Percentiles rank a stretch among this genome's conserved stretches.
Evolutionary conservation across 2,329 filamentous ascomycete species (phyloP).

Genomic region (Colletotrichum phormii): DNA sequence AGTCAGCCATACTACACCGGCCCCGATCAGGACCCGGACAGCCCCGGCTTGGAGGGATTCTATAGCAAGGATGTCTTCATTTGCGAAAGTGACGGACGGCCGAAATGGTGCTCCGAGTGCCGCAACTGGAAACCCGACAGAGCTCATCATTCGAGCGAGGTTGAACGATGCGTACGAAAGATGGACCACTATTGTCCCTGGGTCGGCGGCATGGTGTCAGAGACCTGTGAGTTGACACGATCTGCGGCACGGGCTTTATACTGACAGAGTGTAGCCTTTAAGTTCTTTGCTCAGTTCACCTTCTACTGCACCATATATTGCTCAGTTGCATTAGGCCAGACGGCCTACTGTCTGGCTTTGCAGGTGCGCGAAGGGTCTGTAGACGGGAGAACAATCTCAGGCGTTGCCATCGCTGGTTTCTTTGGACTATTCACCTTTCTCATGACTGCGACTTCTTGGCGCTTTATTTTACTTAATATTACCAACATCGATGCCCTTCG

Average conservation of each 20-base stretch:
- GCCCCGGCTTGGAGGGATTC: constrained; percentile 78
- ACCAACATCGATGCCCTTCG: constrained; percentile 87
- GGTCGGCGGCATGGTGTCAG: constrained; percentile 93
- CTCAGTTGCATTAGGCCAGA: constrained; percentile 70
- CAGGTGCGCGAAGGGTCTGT: constrained; percentile 55
- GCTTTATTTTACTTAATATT: constrained; percentile 77
- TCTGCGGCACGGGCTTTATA: constrained; percentile 8
- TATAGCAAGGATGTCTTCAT: constrained; percentile 87
- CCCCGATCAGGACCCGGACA: constrained; percentile 66
- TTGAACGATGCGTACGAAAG: constrained; percentile 83
- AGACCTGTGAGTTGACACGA: constrained; percentile 68
- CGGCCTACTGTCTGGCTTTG: constrained; percentile 72
- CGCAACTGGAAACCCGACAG: constrained; percentile 90
- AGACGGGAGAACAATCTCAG: constrained; percentile 74
- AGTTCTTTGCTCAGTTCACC: constrained; percentile 92
- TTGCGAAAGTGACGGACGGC: constrained; percentile 85
- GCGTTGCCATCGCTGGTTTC: constrained; percentile 74
- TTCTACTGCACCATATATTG: constrained; percentile 79
- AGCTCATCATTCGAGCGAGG: constrained; percentile 86
- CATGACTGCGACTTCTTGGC: constrained; percentile 80
- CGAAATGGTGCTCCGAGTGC: constrained; percentile 87
- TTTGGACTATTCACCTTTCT: constrained; percentile 84
- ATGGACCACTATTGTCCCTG: constrained; percentile 98
- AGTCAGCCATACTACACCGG: constrained; percentile 47
- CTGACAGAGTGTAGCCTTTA: constrained; percentile 69